Percentiles rank a stretch among this genome's conserved stretches.
These are phyloP conservation scores for Podospora tetraspora DNA, from an alignment of 495 filamentous ascomycete genomes.

Conservation along the genomic window DNA sequence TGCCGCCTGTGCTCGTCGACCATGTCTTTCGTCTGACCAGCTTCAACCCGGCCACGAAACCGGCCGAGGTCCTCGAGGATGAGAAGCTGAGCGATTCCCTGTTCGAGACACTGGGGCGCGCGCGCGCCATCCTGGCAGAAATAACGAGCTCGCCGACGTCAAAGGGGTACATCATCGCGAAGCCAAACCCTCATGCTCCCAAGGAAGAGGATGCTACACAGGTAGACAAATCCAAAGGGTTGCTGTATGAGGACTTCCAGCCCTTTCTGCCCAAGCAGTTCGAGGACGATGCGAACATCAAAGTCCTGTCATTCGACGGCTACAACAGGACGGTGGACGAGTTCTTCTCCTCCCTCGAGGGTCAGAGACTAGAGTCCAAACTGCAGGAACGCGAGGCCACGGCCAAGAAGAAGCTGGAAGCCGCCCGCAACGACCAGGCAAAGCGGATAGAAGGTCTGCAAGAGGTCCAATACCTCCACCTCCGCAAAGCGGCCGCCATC, in stretches of 20 bases:
- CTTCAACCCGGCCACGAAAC: constrained; percentile 60
- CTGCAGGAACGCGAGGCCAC: constrained; percentile 73
- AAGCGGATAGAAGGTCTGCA: constrained; percentile 79
- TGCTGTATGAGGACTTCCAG: constrained; percentile 93
- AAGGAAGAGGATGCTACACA: constrained; percentile 37
- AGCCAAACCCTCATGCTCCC: constrained; percentile 36
- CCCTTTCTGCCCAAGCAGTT: constrained; percentile 87
- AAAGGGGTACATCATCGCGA: constrained; percentile 87
- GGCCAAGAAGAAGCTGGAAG: constrained; percentile 76
- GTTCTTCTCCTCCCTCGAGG: constrained; percentile 94
- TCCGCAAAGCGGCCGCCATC: constrained; percentile 84
- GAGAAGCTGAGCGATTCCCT: constrained; percentile 59
- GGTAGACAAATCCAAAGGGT: constrained; percentile 36
- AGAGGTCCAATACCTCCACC: constrained; percentile 71
- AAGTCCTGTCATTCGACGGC: constrained; percentile 68
- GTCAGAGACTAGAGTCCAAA: constrained; percentile 80
- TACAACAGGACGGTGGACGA: constrained; percentile 94
- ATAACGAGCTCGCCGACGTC: constrained; percentile 54
- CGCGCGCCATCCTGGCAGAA: constrained; percentile 55
- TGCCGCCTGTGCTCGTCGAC: constrained; percentile 79
- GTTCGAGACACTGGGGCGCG: constrained; percentile 59
- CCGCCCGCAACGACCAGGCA: constrained; percentile 72
- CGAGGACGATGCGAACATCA: constrained; percentile 55
- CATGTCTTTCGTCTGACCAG: constrained; percentile 66
- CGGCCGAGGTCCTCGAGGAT: constrained; percentile 62